Evolutionary conservation across 164 flowering plant genomes (phyloP).

Genomic region (Amborella trichopoda): DNA sequence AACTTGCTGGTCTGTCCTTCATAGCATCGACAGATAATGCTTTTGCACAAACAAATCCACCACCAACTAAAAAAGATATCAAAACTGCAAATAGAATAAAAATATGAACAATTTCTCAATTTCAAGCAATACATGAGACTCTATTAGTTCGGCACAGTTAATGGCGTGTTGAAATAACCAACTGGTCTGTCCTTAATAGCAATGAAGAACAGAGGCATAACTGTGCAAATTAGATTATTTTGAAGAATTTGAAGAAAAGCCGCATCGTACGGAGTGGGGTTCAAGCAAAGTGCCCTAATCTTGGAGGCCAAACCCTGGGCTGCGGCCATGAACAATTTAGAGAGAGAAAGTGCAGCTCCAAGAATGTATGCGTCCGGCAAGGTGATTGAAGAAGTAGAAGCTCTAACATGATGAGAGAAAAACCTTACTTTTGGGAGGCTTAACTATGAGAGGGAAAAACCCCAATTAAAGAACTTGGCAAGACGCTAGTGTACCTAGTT

Average conservation of each 20-base stretch:
- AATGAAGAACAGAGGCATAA: slow-evolving; percentile 65
- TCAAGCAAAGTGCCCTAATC: slow-evolving; percentile 3
- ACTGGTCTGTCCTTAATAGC: slow-evolving; percentile 27
- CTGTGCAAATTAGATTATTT: slow-evolving; percentile 16
- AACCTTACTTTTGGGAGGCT: too few relatives aligned
- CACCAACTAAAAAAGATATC: too few relatives aligned
- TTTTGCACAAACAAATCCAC: too few relatives aligned
- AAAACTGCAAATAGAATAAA: slow-evolving; percentile 86
- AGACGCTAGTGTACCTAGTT: too few relatives aligned
- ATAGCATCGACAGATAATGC: too few relatives aligned
- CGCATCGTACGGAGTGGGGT: slow-evolving; percentile 19
- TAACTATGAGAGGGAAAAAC: too few relatives aligned
- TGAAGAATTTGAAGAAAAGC: slow-evolving; percentile 8
- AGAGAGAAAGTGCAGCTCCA: slow-evolving; percentile 18
- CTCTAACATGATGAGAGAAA: too few relatives aligned
- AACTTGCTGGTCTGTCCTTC: too few relatives aligned
- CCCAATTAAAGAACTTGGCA: too few relatives aligned
- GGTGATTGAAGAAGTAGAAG: too few relatives aligned
- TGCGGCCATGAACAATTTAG: slow-evolving; percentile 11
- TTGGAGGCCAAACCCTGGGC: slow-evolving; percentile 8
- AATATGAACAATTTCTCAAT: slow-evolving; percentile 83
- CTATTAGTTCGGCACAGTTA: slow-evolving; percentile 79
- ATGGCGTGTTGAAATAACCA: slow-evolving; percentile 50
- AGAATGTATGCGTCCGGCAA: slow-evolving; percentile 30
- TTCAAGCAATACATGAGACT: slow-evolving; percentile 71